A percentile compares a stretch with the other conserved stretches of the same genome.
These are phyloP conservation scores for Sporothrix schenckii DNA, from an alignment of 2,329 filamentous ascomycete genomes.

Conservation along the genomic window DNA sequence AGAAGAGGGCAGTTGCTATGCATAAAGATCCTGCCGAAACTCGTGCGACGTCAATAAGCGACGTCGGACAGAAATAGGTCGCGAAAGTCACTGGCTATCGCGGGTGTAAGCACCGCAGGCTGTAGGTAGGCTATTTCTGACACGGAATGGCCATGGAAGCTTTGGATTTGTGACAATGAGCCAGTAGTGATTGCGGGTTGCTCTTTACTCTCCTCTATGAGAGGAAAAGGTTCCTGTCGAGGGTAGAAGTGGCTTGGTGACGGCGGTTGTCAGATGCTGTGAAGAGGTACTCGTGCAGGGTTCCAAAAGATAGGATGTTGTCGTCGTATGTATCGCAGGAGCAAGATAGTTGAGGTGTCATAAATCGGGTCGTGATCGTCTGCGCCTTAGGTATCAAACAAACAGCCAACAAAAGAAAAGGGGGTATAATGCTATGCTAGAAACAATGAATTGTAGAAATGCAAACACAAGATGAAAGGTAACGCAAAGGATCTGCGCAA, in stretches of 20 bases:
- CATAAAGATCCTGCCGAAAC: slow-evolving; percentile 2
- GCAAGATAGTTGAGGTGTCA: background rate
- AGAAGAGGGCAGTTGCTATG: background rate
- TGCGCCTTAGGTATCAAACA: background rate
- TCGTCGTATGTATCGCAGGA: slow-evolving; percentile 1
- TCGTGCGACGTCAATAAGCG: background rate
- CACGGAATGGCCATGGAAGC: slow-evolving; percentile 10
- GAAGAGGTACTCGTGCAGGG: background rate
- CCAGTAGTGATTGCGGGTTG: background rate
- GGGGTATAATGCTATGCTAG: slow-evolving; percentile 22
- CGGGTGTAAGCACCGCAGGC: background rate
- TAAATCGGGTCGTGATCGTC: background rate
- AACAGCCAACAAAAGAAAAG: background rate
- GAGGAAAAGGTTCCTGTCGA: background rate
- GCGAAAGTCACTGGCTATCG: background rate
- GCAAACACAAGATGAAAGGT: background rate
- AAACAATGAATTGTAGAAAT: slow-evolving; percentile 21
- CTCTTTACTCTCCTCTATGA: background rate
- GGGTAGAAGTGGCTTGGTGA: background rate
- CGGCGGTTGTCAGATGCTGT: background rate
- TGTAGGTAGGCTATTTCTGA: slow-evolving; percentile 17
- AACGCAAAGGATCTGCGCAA: slow-evolving; percentile 2
- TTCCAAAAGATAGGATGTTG: background rate
- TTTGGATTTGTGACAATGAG: background rate
- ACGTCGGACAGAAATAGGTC: background rate